These are phyloP conservation scores for Naganishia kalamii DNA, from an alignment of 768 basidiomycete species.

Conservation along the genomic window DNA sequence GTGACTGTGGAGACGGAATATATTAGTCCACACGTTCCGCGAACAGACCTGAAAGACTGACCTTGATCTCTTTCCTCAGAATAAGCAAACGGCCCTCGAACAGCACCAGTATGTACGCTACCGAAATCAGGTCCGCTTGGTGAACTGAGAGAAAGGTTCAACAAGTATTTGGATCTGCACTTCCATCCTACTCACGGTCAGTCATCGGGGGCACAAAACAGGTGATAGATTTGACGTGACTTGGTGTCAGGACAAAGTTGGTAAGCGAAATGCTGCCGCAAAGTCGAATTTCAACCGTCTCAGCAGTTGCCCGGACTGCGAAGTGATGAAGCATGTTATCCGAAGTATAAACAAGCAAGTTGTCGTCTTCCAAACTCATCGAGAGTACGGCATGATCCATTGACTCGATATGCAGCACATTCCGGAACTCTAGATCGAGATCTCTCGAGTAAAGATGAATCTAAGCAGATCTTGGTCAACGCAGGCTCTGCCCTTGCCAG, in stretches of 20 bases:
- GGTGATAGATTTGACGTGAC: constrained; percentile 78
- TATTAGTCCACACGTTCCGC: not conserved
- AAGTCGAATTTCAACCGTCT: constrained; percentile 74
- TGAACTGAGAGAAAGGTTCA: constrained; percentile 64
- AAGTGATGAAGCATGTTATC: constrained; percentile 93
- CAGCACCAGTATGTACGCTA: constrained; percentile 92
- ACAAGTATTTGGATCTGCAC: no score
- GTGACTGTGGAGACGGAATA: not conserved
- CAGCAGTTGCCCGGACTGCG: constrained; percentile 67
- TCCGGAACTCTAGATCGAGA: constrained; percentile 71
- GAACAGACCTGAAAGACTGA: constrained; percentile 37
- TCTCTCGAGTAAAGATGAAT: constrained; percentile 91
- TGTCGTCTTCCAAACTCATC: constrained; percentile 87
- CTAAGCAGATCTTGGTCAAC: constrained; percentile 49
- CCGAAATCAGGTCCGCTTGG: constrained; percentile 81
- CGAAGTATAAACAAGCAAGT: constrained; percentile 83
- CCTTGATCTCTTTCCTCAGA: constrained; percentile 76
- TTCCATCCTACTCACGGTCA: no score
- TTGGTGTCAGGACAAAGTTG: constrained; percentile 78
- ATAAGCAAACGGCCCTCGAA: constrained; percentile 86
- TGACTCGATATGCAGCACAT: constrained; percentile 72
- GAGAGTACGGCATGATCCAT: constrained; percentile 73
- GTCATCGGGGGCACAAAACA: constrained; percentile 91
- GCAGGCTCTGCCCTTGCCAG: not conserved
- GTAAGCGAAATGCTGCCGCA: constrained; percentile 93